Evolutionary conservation across 2,329 filamentous ascomycete genomes (phyloP).

Genomic region (Rasamsonia emersonii): DNA sequence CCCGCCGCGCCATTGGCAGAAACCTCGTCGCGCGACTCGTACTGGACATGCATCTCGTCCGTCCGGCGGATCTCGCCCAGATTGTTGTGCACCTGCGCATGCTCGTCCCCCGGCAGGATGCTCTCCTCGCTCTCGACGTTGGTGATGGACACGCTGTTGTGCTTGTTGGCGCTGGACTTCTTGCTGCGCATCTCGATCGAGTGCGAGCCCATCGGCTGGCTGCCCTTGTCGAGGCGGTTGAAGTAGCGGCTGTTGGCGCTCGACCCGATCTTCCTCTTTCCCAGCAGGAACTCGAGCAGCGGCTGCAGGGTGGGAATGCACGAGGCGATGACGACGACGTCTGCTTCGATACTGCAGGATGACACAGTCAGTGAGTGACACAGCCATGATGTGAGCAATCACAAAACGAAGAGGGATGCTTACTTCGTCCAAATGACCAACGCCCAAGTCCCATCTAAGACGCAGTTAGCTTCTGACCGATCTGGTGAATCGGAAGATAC

Average conservation of each 20-base stretch:
- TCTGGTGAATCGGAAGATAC: constrained; percentile 6
- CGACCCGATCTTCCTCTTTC: constrained; percentile 8
- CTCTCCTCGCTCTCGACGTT: constrained; percentile 12
- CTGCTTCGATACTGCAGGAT: constrained; percentile 19
- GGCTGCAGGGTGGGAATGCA: constrained; percentile 28
- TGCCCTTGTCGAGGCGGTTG: constrained; percentile 8
- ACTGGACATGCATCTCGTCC: constrained; percentile 14
- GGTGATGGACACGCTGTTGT: constrained; percentile 4
- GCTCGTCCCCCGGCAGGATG: constrained; percentile 9
- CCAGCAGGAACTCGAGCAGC: constrained; percentile 18
- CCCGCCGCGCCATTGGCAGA: no score
- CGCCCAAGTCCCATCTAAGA: constrained; percentile 28
- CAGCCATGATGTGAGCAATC: not conserved
- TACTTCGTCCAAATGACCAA: constrained; percentile 41
- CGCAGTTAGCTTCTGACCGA: constrained; percentile 5
- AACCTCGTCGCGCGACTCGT: constrained; percentile 9
- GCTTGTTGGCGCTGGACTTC: constrained; percentile 2
- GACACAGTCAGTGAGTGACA: not conserved
- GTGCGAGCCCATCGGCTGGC: constrained; percentile 3
- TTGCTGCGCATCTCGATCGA: constrained; percentile 6
- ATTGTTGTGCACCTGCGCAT: constrained; percentile 1
- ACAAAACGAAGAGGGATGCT: not conserved
- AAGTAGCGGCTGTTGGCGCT: constrained; percentile 7
- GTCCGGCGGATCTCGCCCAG: constrained; percentile 13
- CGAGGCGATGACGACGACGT: constrained; percentile 24